These are phyloP conservation scores for Neurospora discreta DNA, from an alignment of 495 filamentous ascomycete species.

Conservation along the genomic window DNA sequence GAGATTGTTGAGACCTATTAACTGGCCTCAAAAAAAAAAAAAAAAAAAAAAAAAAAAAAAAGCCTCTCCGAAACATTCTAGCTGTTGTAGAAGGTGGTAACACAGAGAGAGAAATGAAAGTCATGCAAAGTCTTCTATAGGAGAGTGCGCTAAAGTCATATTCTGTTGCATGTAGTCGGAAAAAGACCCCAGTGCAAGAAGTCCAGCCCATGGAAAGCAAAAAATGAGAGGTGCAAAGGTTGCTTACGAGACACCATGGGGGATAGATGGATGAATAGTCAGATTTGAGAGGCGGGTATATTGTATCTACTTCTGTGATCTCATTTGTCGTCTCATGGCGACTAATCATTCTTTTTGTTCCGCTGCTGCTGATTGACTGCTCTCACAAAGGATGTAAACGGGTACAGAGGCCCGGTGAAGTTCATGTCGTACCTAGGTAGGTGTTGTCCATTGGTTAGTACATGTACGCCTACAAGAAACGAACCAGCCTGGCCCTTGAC, in stretches of 20 bases:
- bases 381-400: conserved; percentile 43
- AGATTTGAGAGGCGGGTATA: neutral
- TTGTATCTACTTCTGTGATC: neutral
- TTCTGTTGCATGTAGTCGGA: too few species aligned
- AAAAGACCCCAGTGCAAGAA: too few species aligned
- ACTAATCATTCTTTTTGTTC: neutral
- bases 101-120: too few species aligned
- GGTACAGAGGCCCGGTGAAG: conserved; percentile 47
- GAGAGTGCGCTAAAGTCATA: too few species aligned
- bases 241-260: too few species aligned
- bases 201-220: neutral
- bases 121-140: too few species aligned
- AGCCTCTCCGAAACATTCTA: too few species aligned
- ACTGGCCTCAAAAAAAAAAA: too few species aligned
- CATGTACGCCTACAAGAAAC: neutral
- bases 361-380: conserved; percentile 6
- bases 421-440: conserved; percentile 56
- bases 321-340: neutral
- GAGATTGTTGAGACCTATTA: too few species aligned
- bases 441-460: neutral
- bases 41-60: too few species aligned
- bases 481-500: neutral
- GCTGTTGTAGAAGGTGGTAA: too few species aligned
- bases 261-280: too few species aligned
- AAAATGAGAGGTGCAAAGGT: neutral